Base-by-base conservation (phyloP, 2,329 filamentous ascomycete genomes). In the Herpotrichia juniperi region DNA sequence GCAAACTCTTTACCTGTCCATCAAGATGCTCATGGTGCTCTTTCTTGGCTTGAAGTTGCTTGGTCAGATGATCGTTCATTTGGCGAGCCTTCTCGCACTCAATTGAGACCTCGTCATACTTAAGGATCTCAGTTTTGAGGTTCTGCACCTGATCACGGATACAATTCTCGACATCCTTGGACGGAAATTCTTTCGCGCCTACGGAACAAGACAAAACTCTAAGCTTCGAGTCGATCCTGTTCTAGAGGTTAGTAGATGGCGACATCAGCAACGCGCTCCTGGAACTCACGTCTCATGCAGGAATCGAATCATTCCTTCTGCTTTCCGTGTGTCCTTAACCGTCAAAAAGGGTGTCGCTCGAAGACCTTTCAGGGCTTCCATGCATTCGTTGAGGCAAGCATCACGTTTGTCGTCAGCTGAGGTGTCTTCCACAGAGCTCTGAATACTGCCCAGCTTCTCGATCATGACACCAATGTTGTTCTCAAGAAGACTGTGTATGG, bases 241-340 rank as follows among this genome's bases (percentile, higher is more conserved):
- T 12, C 2, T 3, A 12, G 4, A 7, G 7, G 43, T 46, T n/a
- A 46, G 21, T 11, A 34, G 21, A 14, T 37, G 9, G 4, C 5
- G 37, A n/a, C 5, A 9, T 25, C 9, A 25, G 12, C 14, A 8
- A 24, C 5, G 9, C 25, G 16, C n/a, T 43, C 17, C 22, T 43
- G 25, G 2, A 42, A 52, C 60, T 53, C 42, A 67, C 68, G 53
- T 56, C 28, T 68, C 48, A 21, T 61, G 45, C 5, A 69, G 24
- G 21, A 48, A 62, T 11, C 51, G 56, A 16, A 72, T 42, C 56
- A 66, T 67, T 8, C 28, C 28, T 40, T 71, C 63, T 2, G 56
- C 58, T 32, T 64, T 65, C 10, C 54, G 42, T 2, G 64, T 40
- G 32, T 70, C 62, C 1, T 64, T 54, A 1, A 34, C 9, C 1